Percentiles rank a stretch among this genome's conserved stretches.
phyloP scores from a whole-genome alignment of 108 stramenopile species.

The Seminavis robusta region DNA sequence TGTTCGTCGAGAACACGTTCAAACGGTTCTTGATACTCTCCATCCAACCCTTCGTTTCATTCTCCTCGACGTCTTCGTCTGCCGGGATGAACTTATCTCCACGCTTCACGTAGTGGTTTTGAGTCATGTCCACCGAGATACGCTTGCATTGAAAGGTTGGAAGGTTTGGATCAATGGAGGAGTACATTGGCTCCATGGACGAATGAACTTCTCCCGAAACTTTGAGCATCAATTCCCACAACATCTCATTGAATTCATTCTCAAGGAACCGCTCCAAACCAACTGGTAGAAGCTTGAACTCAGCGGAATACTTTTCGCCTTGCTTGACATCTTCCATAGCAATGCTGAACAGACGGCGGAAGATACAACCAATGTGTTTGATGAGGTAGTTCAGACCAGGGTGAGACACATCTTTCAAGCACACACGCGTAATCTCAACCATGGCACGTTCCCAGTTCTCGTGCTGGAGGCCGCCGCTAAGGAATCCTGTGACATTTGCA shows the following conservation, averaged over 20 bases:
- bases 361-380: constrained; percentile 65
- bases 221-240: constrained; percentile 55
- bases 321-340: constrained; percentile 40
- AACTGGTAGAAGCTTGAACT: constrained; percentile 35
- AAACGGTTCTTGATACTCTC: constrained; percentile 1
- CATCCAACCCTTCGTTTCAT: constrained; percentile 5
- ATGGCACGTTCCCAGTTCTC: constrained; percentile 74
- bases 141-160: constrained; percentile 29
- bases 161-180: constrained; percentile 49
- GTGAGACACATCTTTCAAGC: constrained; percentile 38
- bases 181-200: constrained; percentile 58
- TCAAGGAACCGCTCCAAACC: constrained; percentile 36
- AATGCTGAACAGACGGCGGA: constrained; percentile 50
- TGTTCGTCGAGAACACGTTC: neutral
- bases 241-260: constrained; percentile 51
- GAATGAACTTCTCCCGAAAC: constrained; percentile 44
- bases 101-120: neutral
- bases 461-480: constrained; percentile 59
- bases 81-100: neutral
- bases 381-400: constrained; percentile 67
- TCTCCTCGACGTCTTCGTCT: constrained; percentile 6
- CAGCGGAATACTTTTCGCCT: constrained; percentile 28
- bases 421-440: constrained; percentile 44
- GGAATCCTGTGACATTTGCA: constrained; percentile 53
- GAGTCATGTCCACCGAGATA: neutral